Percentiles rank a stretch among this genome's conserved stretches.
Conservation (phyloP, 169 alveolate genomes). For the Cryptosporidium sp. region DNA sequence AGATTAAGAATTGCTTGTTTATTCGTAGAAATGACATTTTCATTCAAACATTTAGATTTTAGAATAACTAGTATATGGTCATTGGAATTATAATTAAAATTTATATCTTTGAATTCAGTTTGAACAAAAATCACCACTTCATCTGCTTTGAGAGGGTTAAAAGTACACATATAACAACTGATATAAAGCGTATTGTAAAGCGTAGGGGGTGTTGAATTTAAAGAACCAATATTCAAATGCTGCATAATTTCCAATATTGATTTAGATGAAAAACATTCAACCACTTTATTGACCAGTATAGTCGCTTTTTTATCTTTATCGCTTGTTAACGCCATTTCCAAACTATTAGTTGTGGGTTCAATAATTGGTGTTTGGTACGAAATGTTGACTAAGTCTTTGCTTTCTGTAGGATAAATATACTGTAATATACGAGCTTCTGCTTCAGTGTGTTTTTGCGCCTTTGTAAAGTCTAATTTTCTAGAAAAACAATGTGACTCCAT, state of each 20-base stretch:
- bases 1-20: constrained; percentile 40
- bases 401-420: constrained; percentile 55
- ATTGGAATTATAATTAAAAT: constrained; percentile 10
- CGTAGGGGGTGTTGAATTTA: constrained; percentile 51
- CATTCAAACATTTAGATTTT: constrained; percentile 39
- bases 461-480: constrained; percentile 49
- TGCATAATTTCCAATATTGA: constrained; percentile 34
- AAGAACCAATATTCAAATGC: constrained; percentile 43
- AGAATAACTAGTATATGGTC: constrained; percentile 31
- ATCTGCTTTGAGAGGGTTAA: constrained; percentile 12
- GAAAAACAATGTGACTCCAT: background rate
- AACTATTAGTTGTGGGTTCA: background rate
- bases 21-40: constrained; percentile 27
- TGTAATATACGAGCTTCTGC: constrained; percentile 42
- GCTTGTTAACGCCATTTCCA: background rate
- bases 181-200: constrained; percentile 34
- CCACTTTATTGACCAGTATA: background rate
- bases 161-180: constrained; percentile 21
- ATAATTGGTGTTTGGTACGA: constrained; percentile 29
- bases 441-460: constrained; percentile 23
- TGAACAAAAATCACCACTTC: constrained; percentile 38
- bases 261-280: constrained; percentile 34
- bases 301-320: constrained; percentile 2
- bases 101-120: constrained; percentile 36
- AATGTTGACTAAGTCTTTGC: constrained; percentile 4